These are phyloP conservation scores for Backusella tarrabulga DNA, from an alignment of 192 early-diverging fungal species.

Conservation along the genomic window DNA sequence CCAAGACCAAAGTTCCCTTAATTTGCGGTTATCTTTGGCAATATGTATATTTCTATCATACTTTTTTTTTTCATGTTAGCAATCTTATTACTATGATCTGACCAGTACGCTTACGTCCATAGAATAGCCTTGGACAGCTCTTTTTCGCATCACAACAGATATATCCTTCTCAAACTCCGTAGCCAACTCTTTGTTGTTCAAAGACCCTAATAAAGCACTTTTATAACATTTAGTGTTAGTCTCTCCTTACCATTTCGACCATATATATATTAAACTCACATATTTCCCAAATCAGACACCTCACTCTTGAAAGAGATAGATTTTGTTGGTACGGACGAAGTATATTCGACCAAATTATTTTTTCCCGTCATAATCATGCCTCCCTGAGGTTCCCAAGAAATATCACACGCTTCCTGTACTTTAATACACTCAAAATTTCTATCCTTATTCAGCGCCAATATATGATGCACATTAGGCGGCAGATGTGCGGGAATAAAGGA, in stretches of 20 bases:
- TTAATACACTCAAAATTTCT: conserved; percentile 47
- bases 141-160: conserved; percentile 75
- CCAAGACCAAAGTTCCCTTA: conserved; percentile 53
- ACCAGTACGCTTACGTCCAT: conserved; percentile 59
- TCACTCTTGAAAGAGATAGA: background rate
- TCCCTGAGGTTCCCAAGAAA: conserved; percentile 55
- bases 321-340: background rate
- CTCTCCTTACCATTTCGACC: background rate
- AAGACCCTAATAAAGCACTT: background rate
- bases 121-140: conserved; percentile 75
- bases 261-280: background rate
- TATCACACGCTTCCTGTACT: conserved; percentile 48
- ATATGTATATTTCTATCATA: conserved; percentile 42
- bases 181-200: background rate
- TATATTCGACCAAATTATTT: conserved; percentile 14
- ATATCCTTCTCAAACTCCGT: conserved; percentile 60
- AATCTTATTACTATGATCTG: conserved; percentile 37
- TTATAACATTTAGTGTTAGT: background rate
- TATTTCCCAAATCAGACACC: background rate
- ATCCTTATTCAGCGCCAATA: conserved; percentile 54
- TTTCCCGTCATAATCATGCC: conserved; percentile 44
- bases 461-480: conserved; percentile 26
- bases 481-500: background rate
- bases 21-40: conserved; percentile 47
- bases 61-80: conserved; percentile 12